Evolutionary conservation across 495 filamentous ascomycete genomes (phyloP), one percentile per base, ranked within the genome.

Genomic region (Schizothecium vesticola): DNA sequence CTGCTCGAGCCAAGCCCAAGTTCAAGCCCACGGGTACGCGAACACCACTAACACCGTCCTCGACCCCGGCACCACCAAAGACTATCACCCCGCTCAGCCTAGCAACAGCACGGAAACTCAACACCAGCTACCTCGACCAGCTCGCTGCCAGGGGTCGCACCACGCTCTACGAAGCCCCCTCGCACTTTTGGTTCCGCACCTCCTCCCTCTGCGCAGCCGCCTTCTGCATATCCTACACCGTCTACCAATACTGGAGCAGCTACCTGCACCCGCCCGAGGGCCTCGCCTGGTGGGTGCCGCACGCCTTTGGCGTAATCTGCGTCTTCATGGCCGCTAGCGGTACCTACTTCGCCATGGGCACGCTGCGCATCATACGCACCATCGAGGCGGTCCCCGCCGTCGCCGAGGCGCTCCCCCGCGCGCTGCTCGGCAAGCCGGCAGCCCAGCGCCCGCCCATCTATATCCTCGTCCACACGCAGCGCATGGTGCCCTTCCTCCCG

Each of bases 91-190:
- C 43, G 43, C n/a, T 51, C 43, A 51, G 2, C 6, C 19, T 19
- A 51, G 19, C 36, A 43, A 19, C 4, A 43, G 36, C 0, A 19
- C 36, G 36, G 36, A 43, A 19, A 43, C 13, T 4, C 36, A 13
- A 16, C 62, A 13, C 51, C 63, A 31, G 77, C 57, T 86, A 79
- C 73, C 80, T 81, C 31, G 71, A 79, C 29, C 77, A 74, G 23
- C 80, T 88, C 56, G 81, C 83, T 2, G 67, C 72, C 22, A 81
- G 79, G 28, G 56, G 74, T 24, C 80, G 81, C 24, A 85, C 83
- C 9, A 74, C 86, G 0, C 77, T 92, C 33, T 92, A 88, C 80
- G 79, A 87, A 67, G 83, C 86, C 0, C 87, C 83, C 5, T 87
- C 88, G 5, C 87, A 91, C 69, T 81, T 82, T 64, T 77, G 80